A percentile compares a stretch with the other conserved stretches of the same genome.
Evolutionary conservation across 495 filamentous ascomycete species (phyloP).

Genomic region (Penicillium dipodomyicola): DNA sequence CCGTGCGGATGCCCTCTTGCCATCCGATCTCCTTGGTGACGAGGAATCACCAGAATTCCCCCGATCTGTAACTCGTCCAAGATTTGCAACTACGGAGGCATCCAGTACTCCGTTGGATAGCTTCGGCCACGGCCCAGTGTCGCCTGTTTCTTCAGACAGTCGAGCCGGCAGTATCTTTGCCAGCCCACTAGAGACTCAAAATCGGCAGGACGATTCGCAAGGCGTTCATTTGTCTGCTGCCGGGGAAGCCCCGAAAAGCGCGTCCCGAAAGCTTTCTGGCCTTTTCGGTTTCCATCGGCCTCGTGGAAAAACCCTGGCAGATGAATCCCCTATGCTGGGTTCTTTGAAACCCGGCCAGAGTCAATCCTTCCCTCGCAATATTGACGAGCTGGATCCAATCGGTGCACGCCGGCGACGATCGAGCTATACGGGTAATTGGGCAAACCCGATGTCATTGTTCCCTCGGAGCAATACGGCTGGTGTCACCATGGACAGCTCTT

Average conservation of each 20-base stretch:
- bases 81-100: slow-evolving; percentile 40
- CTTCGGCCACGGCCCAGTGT: slow-evolving; percentile 58
- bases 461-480: slow-evolving; percentile 45
- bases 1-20: slow-evolving; percentile 71
- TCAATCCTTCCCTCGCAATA: slow-evolving; percentile 74
- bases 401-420: slow-evolving; percentile 61
- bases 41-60: slow-evolving; percentile 64
- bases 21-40: slow-evolving; percentile 75
- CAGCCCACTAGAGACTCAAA: slow-evolving; percentile 65
- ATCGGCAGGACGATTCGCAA: slow-evolving; percentile 46
- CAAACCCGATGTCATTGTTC: slow-evolving; percentile 54
- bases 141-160: slow-evolving; percentile 65
- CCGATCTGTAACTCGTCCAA: slow-evolving; percentile 36
- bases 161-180: slow-evolving; percentile 63
- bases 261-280: slow-evolving; percentile 54
- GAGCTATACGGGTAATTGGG: slow-evolving; percentile 63
- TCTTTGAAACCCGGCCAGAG: slow-evolving; percentile 73
- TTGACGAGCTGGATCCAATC: slow-evolving; percentile 67
- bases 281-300: slow-evolving; percentile 69
- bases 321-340: slow-evolving; percentile 67
- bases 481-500: slow-evolving; percentile 44
- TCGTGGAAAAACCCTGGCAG: slow-evolving; percentile 66
- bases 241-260: slow-evolving; percentile 48
- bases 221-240: slow-evolving; percentile 35
- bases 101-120: slow-evolving; percentile 34